Conservation (phyloP, 106 monocot species). For the Narthecium ossifragum region DNA sequence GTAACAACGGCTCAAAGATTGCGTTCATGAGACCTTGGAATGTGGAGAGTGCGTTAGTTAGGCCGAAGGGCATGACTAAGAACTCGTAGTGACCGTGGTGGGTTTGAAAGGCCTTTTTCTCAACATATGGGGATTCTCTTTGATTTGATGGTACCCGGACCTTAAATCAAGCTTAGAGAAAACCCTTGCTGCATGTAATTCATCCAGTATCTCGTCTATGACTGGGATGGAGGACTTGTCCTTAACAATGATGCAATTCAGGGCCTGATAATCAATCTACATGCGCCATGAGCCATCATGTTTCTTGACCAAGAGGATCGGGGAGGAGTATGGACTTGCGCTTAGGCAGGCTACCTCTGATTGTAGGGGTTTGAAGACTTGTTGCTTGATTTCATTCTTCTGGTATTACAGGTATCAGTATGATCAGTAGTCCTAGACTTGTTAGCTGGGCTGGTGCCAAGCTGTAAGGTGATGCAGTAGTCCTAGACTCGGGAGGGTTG, state of each 20-base stretch:
- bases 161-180: background rate
- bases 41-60: background rate
- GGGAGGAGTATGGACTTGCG: background rate
- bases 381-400: background rate
- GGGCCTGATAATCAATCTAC: background rate
- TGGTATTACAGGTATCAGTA: background rate
- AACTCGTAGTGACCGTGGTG: background rate
- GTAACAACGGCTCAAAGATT: background rate
- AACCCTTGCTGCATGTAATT: background rate
- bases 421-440: no score
- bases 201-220: background rate
- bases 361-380: background rate
- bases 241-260: background rate
- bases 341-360: background rate
- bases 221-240: background rate
- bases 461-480: no score
- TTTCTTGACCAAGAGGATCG: background rate
- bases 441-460: background rate
- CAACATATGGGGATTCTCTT: background rate
- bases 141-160: background rate
- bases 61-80: background rate
- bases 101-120: background rate
- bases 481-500: no score
- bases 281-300: background rate
- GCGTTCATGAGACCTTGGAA: slow-evolving; percentile 1